Base-by-base conservation (phyloP, 805 yeast species). In the Kazachstania kunashirensis region DNA sequence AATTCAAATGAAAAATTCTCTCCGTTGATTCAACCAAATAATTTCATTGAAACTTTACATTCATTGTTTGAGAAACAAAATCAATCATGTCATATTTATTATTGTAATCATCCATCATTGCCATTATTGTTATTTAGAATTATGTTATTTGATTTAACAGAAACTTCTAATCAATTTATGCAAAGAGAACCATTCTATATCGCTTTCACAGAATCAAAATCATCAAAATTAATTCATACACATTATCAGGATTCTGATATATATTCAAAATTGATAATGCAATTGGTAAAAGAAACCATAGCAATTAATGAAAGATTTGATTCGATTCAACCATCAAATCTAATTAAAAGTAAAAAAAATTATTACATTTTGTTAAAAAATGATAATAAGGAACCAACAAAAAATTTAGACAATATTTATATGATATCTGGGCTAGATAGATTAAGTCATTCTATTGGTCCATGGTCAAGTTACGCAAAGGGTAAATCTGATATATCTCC, bases 401-500 rank as follows among this genome's bases (percentile, higher is more conserved):
- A 53, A 39, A 71, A 78, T 2, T 52, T 80, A 26, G 73, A 72
- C 28, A 63, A 79, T 0, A 71, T 76, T 63, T 75, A 70, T 43
- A 62, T 77, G 2, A 49, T 77, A 11, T 67, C 72, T 38, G 86
- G 88, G 3, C 68, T 67, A 16, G 75, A 86, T 1, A 59, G 88
- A 36, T 72, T 71, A 46, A 67, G 79, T 1, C 62, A 70, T 20
- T 67, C 86, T 8, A 50, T 79, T 37, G 94, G 89, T 0, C 66
- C 73, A 6, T 84, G 94, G 94, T 53, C 73, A 0, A 71, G 79
- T 0, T 84, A 81, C 53, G 89, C 94, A 0, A 75, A 77, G 45
- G 76, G 75, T 0, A 60, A 65, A 1, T 73, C 76, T 6, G 94
- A 84, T 54, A 65, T 70, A 3, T 69, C 77, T 0, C 88, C 94